phyloP scores from a whole-genome alignment of 2,329 filamentous ascomycete species.

The Dactylellina haptotyla region DNA sequence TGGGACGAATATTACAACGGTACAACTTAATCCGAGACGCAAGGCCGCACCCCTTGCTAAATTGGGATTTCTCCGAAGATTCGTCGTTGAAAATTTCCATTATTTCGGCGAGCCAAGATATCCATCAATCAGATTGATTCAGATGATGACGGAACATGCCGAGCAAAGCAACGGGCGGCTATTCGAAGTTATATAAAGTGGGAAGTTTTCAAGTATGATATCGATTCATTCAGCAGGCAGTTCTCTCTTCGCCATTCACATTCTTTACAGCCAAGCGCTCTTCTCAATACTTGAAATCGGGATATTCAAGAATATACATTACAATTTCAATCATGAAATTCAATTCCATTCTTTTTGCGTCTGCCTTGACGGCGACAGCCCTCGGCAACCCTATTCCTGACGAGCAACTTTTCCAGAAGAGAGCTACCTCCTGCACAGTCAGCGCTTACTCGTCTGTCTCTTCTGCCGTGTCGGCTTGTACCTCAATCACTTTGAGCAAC shows the following conservation, averaged over 20 bases:
- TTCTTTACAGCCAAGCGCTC: no score
- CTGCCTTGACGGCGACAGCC: slow-evolving; percentile 19
- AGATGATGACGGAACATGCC: neutral
- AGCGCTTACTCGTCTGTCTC: no score
- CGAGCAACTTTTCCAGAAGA: slow-evolving; percentile 9
- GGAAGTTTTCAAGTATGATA: neutral
- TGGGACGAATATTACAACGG: slow-evolving; percentile 1
- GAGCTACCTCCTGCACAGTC: slow-evolving; percentile 58
- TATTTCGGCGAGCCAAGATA: neutral
- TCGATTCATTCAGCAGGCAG: neutral
- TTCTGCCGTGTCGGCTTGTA: no score
- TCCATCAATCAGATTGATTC: neutral
- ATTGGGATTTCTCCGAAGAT: slow-evolving; percentile 21
- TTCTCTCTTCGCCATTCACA: neutral
- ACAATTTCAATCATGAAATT: slow-evolving; percentile 8
- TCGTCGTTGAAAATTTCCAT: neutral
- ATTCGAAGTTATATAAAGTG: neutral
- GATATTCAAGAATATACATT: neutral
- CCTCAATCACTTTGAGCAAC: no score
- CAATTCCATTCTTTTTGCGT: slow-evolving; percentile 3
- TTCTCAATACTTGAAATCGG: neutral
- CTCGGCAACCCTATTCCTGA: slow-evolving; percentile 12
- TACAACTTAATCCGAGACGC: slow-evolving; percentile 27
- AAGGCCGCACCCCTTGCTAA: neutral
- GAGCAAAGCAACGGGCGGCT: neutral